phyloP scores from a whole-genome alignment of 2,329 filamentous ascomycete genomes.

The Rhytidhysteron rufulum region DNA sequence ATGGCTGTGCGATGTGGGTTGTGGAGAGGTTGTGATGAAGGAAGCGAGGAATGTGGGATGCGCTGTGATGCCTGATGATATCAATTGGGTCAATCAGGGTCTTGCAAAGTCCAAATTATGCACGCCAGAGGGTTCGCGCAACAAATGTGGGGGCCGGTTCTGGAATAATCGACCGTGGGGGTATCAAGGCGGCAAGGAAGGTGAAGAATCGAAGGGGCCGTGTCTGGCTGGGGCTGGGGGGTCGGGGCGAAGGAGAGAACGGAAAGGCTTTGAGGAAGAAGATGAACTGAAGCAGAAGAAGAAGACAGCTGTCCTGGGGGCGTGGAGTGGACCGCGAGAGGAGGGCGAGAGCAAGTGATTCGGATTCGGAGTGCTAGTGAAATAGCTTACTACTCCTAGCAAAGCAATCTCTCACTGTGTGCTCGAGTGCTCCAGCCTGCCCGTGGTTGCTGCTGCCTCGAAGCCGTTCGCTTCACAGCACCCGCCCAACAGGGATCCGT shows the following conservation, averaged over 20 bases:
- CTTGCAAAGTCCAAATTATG: no score
- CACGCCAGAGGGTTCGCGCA: no score
- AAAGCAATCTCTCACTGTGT: no score
- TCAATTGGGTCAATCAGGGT: no score
- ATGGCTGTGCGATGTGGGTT: constrained; percentile 28
- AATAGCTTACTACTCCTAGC: no score
- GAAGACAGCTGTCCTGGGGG: background rate
- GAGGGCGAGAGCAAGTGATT: background rate
- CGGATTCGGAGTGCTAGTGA: background rate
- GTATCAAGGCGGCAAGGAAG: constrained; percentile 1
- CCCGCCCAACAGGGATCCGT: no score
- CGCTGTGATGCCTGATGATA: background rate
- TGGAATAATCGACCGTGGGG: background rate
- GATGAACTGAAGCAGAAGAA: constrained; percentile 1
- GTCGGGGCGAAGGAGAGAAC: background rate
- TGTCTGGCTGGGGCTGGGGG: background rate
- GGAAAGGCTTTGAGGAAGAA: background rate
- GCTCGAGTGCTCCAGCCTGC: no score
- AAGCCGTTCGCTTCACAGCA: no score
- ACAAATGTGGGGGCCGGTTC: no score
- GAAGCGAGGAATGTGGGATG: background rate
- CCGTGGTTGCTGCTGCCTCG: no score
- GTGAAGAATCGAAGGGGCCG: background rate
- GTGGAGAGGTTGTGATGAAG: background rate
- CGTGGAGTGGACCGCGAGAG: background rate